A percentile compares a stretch with the other conserved stretches of the same genome.
These are phyloP conservation scores for Escallonia herrerae DNA, from an alignment of 129 eudicot genomes.

Conservation along the genomic window DNA sequence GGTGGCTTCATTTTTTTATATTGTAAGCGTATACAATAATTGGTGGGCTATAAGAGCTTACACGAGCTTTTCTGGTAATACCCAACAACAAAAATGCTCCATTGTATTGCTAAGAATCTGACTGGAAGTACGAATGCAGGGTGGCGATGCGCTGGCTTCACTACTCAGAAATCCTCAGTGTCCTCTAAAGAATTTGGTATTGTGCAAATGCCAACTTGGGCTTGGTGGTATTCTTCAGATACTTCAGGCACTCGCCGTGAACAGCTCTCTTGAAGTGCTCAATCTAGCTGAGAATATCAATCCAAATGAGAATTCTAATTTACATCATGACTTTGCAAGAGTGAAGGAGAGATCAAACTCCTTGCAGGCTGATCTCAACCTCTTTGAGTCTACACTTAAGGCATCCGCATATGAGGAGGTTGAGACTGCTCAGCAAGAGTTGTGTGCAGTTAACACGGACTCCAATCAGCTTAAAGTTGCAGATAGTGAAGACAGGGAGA, in stretches of 20 bases:
- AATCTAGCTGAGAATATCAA: slow-evolving; percentile 61
- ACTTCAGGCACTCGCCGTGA: slow-evolving; percentile 53
- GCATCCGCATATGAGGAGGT: slow-evolving; percentile 10
- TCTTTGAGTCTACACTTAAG: slow-evolving; percentile 10
- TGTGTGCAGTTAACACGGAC: slow-evolving; percentile 6
- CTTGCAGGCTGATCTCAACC: slow-evolving; percentile 8
- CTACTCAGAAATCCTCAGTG: slow-evolving; percentile 46
- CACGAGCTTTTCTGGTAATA: background rate
- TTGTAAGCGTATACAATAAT: too few relatives aligned
- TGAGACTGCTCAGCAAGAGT: slow-evolving; percentile 19
- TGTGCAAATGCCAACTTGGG: slow-evolving; percentile 66
- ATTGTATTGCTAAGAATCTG: slow-evolving; percentile 5
- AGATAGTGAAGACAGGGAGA: slow-evolving; percentile 51
- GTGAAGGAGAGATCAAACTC: slow-evolving; percentile 9
- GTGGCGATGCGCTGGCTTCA: slow-evolving; percentile 50
- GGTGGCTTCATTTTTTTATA: too few relatives aligned
- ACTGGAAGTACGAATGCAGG: slow-evolving; percentile 38
- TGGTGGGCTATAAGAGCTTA: background rate
- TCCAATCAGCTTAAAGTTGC: slow-evolving; percentile 57
- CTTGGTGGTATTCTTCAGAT: slow-evolving; percentile 36
- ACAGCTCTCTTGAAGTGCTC: slow-evolving; percentile 57
- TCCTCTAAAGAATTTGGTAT: slow-evolving; percentile 37
- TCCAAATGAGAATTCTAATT: slow-evolving; percentile 16
- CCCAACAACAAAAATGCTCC: background rate
- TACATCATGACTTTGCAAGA: background rate